Evolutionary conservation across 2,329 filamentous ascomycete genomes (phyloP), one percentile per base, ranked within the genome.

Genomic region (Cladosporium sphaerospermum): DNA sequence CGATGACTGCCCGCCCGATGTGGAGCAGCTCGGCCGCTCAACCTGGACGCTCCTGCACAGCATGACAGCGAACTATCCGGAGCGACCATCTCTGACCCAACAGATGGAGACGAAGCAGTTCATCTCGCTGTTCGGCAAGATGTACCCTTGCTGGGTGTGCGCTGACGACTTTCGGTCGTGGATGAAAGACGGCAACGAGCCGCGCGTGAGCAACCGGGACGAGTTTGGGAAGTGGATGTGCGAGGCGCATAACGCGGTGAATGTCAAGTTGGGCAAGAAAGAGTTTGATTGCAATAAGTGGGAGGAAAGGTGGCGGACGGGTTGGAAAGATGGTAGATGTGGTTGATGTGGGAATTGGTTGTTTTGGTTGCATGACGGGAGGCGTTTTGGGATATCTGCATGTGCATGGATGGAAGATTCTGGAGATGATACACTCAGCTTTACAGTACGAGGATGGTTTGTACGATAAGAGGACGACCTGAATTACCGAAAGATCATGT

Each of bases 111-210:
- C 95, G 61, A 77, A 78, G 53, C 78, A 81, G 48, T 97, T 99
- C 72, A 78, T 99, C 62, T 74, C 76, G 19, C 77, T 90, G 2
- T 95, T 99, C 69, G 84, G 88, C 23, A 86, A 86, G 61, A 72
- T 97, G 16, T 99, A 99, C 67, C 93, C 93, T 3, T 99, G 93
- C 75, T 96, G 91, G 89, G 81, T 87, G 3, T 99, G 93, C 71
- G 93, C 91, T 33, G 86, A 92, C 56, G 92, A 97, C 67, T 96
- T 99, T 69, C 86, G 86, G 69, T 69, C 69, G 0, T 97, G 92
- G 79, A 85, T 97, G 75, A 77, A 76, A 57, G 78, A 79, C 58
- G 75, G 75, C 2, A 86, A 91, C 59, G 80, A 81, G 65, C 84
- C 92, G 37, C 65, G 73, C 53, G 72, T 85, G 14, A 75, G 74